phyloP scores from a whole-genome alignment of 1,284 basidiomycete species.

The Cutaneotrichosporon sp. region DNA sequence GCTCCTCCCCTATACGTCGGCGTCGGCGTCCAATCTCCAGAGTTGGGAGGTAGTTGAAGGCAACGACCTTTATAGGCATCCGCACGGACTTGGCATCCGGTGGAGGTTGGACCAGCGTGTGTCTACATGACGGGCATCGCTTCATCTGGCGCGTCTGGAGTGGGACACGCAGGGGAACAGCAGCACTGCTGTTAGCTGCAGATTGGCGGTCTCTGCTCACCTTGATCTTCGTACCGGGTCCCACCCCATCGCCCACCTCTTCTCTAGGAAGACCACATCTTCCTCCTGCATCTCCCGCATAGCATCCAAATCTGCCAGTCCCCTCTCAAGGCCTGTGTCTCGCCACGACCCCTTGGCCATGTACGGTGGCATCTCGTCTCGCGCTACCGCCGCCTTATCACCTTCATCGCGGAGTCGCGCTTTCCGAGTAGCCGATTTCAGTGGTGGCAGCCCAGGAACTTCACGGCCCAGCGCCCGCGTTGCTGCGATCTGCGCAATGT shows the following conservation, averaged over 20 bases:
- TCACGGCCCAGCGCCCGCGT: slow-evolving; percentile 36
- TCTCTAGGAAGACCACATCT: slow-evolving; percentile 67
- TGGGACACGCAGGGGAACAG: slow-evolving; percentile 76
- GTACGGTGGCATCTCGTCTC: slow-evolving; percentile 43
- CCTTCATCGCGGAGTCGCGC: slow-evolving; percentile 1
- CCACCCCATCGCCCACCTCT: slow-evolving; percentile 79
- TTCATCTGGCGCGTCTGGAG: slow-evolving; percentile 90
- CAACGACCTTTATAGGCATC: slow-evolving; percentile 96
- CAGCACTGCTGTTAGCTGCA: slow-evolving; percentile 8
- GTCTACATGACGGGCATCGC: slow-evolving; percentile 80
- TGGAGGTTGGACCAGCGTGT: slow-evolving; percentile 96
- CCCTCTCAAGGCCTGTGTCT: slow-evolving; percentile 20
- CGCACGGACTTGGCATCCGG: slow-evolving; percentile 93
- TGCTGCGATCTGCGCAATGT: slow-evolving; percentile 44
- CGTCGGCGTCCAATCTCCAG: slow-evolving; percentile 61
- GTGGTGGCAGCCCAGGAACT: slow-evolving; percentile 30
- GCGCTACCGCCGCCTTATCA: slow-evolving; percentile 11
- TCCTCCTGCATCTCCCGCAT: slow-evolving; percentile 58
- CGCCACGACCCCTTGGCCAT: slow-evolving; percentile 35
- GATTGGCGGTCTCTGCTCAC: slow-evolving; percentile 51
- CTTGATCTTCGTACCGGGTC: slow-evolving; percentile 58
- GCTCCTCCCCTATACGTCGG: slow-evolving; percentile 17
- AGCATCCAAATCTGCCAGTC: slow-evolving; percentile 40
- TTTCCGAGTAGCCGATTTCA: slow-evolving; percentile 2
- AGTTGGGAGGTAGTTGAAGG: slow-evolving; percentile 84